Evolutionary conservation across 495 filamentous ascomycete genomes (phyloP), one percentile per base, ranked within the genome.

Genomic region (Neurospora pannonica): DNA sequence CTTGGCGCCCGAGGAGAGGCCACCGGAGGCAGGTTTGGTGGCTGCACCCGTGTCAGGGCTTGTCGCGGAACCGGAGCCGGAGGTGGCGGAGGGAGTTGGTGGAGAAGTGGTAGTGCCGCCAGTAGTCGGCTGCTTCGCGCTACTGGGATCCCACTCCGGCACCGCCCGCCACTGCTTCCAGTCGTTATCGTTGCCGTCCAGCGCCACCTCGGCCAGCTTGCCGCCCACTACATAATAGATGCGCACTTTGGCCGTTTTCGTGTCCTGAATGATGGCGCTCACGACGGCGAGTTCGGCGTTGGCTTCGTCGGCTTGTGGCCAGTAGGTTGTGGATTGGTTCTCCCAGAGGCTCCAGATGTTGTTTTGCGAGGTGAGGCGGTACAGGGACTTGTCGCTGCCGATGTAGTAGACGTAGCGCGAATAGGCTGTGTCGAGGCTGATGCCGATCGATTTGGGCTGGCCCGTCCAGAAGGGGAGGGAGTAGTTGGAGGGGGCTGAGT

Each of bases 361-460:
- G 74, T 81, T 78, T 40, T 74, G 77, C 75, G 78, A 81, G 71
- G 69, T 69, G 5, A 78, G 71, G n/a, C 67, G 71, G 73, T 84
- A 74, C 2, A 84, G 77, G 38, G 40, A 73, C 19, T 70, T 73
- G 74, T 84, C 83, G 71, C 73, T 78, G 72, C 83, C 83, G 39
- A 84, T 80, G 71, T 83, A 84, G 74, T 79, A 84, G 21, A 84
- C 37, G 73, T 24, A 78, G 24, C 79, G 80, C 1, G 78, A 77
- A 60, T 37, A 76, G 11, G 60, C 40, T 3, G 54, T 74, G 76
- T 84, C 78, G 38, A 82, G 76, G 43, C 76, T 78, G 9, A 83
- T 43, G 28, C 80, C 80, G 40, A 84, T 38, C 17, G 70, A 39
- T 13, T 46, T 54, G 21, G 82, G 74, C 2, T 73, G 75, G 39